Base-by-base conservation (phyloP, 139 green algal genomes). In the Tetradesmus obliquus region DNA sequence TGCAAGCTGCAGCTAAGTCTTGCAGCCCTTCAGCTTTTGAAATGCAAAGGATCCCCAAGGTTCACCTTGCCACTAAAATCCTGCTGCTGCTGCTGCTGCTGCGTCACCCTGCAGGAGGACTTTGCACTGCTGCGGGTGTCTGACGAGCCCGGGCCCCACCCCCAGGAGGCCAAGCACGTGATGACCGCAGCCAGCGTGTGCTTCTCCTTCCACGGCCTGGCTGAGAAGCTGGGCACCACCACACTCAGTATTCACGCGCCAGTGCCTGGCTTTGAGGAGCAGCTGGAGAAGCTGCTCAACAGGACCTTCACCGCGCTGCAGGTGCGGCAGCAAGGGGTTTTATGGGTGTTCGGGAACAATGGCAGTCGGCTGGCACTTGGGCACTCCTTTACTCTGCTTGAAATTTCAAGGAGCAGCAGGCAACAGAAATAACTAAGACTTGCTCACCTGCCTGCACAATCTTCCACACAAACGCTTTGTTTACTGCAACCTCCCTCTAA, bases 181-280 rank as follows among this genome's bases (percentile, higher is more conserved):
- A 92, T 94, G 88, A 87, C 84, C 1, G 92, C 88, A 1, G 92
- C 92, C 13, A 57, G 32, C 20, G 92, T 94, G 45, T 84, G 92
- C 24, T 94, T 92, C 76, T 94, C 92, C 17, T 94, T 94, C 89
- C 32, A 79, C 19, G 88, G 79, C 9, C 60, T 94, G 85, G 17
- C n/a, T 15, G 79, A 89, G 54, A 94, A 92, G 92, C 92, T 94
- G 88, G 60, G 66, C 19, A 58, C 72, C 69, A 91, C 92, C n/a
- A 87, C 91, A 1, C 69, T 58, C 5, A 76, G 15, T 79, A 91
- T 94, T 19, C 92, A 94, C 66, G 92, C 84, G 1, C 92, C 92
- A 6, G 92, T 94, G 32, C 92, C 92, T 19, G 92, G 88, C 32
- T 94, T 94, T 91, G 84, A 94, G 66, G 55, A 86, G 3, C 79